Evolutionary conservation across 164 flowering plant species (phyloP), one percentile per base, ranked within the genome.

Genomic region (Houttuynia cordata): DNA sequence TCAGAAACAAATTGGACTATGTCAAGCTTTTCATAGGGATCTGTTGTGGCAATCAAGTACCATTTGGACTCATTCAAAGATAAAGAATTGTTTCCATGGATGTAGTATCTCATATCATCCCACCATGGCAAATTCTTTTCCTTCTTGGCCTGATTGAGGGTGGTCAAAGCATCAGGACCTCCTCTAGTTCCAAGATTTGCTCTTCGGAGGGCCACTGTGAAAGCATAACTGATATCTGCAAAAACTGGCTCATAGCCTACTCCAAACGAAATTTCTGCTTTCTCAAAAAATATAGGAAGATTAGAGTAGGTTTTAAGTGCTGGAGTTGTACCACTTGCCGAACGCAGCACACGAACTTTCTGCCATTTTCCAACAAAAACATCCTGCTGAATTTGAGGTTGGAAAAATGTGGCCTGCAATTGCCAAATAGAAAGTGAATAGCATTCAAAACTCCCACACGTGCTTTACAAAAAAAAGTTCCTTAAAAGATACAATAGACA

Each of bases 51-150:
- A 72, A 82, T 93, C 62, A 94, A 41, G 64, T 74, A 74, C 85
- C 85, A 85, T 68, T 62, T 76, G 2, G 83, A 78, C 75, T 87
- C 88, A 58, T 78, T 69, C 62, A 88, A 86, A 59, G 54, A 71
- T 39, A 94, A 74, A 47, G 78, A 68, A 55, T 74, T 76, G 40
- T 81, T 79, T 51, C 99, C 99, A 75, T 94, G 99, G 58, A 94
- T 75, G 51, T 94, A 94, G 71, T 91, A 74, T 70, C 99, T 78
- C 61, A 87, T 73, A 47, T 94, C 99, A 77, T 94, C 99, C 99
- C 99, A 94, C 99, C 99, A 94, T 49, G 99, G 99, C 61, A 94
- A 83, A 79, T 92, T 91, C 57, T 76, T 73, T 62, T 94, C 99
- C 71, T 86, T 94, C 74, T 88, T 94, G 9, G 95, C 91, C 3